Evolutionary conservation across 495 filamentous ascomycete genomes (phyloP).

Genomic region (Penicillium mononematosum): DNA sequence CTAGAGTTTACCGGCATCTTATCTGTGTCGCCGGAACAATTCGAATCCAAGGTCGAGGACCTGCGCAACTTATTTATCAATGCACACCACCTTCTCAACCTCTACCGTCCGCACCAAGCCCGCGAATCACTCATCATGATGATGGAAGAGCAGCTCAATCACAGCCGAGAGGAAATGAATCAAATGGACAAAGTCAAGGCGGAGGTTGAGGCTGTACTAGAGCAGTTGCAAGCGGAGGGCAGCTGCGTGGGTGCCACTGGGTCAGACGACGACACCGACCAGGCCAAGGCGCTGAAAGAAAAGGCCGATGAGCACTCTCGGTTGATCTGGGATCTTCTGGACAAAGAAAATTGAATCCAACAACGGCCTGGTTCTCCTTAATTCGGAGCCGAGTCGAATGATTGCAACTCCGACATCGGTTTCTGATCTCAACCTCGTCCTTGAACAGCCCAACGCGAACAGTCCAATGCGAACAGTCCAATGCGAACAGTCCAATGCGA

Average conservation of each 20-base stretch:
- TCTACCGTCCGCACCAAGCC: slow-evolving; percentile 94
- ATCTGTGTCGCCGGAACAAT: slow-evolving; percentile 57
- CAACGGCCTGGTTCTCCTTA: not conserved
- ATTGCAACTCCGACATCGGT: not conserved
- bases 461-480: not conserved
- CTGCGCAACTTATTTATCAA: slow-evolving; percentile 81
- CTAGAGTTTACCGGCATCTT: slow-evolving; percentile 75
- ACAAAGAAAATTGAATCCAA: slow-evolving; percentile 25
- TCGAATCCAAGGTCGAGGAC: slow-evolving; percentile 66
- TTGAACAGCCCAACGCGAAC: not conserved
- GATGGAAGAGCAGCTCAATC: slow-evolving; percentile 86
- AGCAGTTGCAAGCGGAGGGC: slow-evolving; percentile 55
- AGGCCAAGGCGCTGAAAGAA: slow-evolving; percentile 9
- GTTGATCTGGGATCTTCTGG: slow-evolving; percentile 42
- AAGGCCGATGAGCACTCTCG: slow-evolving; percentile 29
- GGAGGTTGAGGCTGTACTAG: slow-evolving; percentile 68
- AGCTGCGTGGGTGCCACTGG: slow-evolving; percentile 17
- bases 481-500: not conserved
- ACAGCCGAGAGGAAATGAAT: slow-evolving; percentile 72
- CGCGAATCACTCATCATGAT: slow-evolving; percentile 83
- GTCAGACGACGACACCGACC: slow-evolving; percentile 2
- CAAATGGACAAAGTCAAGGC: slow-evolving; percentile 69
- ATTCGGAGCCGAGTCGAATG: not conserved
- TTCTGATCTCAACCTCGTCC: not conserved
- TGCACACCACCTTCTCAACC: slow-evolving; percentile 85